Evolutionary conservation across 202 grass and related monocot genomes (phyloP).

Genomic region (Miscanthus sacchariflorus): DNA sequence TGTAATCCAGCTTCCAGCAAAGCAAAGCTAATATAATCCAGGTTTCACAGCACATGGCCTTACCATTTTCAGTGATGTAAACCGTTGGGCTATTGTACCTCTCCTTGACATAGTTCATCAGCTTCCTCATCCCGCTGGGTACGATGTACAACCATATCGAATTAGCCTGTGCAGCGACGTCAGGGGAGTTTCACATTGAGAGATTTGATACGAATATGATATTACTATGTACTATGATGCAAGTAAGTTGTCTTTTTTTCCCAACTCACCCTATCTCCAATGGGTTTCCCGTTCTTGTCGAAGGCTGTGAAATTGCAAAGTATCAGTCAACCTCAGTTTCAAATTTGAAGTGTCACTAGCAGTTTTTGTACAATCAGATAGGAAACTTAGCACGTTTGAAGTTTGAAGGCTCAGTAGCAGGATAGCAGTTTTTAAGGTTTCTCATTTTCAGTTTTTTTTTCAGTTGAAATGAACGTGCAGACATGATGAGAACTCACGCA

Average conservation of each 20-base stretch:
- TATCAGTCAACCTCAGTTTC: not conserved
- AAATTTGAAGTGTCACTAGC: not conserved
- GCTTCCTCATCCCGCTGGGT: constrained; percentile 80
- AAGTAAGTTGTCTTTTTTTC: not conserved
- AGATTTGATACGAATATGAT: not conserved
- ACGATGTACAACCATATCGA: constrained; percentile 98
- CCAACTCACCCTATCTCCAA: constrained; percentile 75
- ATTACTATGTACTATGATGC: not conserved
- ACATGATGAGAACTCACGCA: constrained; percentile 59
- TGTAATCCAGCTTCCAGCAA: no score
- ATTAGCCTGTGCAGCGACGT: constrained; percentile 55
- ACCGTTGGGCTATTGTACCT: constrained; percentile 76
- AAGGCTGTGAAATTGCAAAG: constrained; percentile 64
- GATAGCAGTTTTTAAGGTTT: not conserved
- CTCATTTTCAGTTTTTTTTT: not conserved
- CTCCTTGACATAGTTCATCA: constrained; percentile 93
- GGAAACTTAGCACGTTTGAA: not conserved
- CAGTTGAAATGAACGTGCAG: not conserved
- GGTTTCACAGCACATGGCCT: not conserved
- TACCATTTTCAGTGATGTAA: constrained; percentile 94
- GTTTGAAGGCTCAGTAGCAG: not conserved
- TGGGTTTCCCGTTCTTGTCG: constrained; percentile 61
- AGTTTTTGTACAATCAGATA: not conserved
- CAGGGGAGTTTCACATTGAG: not conserved
- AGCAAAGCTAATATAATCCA: no score